Evolutionary conservation across 2,329 filamentous ascomycete species (phyloP).

Genomic region (Ascochyta viciae-villosae): DNA sequence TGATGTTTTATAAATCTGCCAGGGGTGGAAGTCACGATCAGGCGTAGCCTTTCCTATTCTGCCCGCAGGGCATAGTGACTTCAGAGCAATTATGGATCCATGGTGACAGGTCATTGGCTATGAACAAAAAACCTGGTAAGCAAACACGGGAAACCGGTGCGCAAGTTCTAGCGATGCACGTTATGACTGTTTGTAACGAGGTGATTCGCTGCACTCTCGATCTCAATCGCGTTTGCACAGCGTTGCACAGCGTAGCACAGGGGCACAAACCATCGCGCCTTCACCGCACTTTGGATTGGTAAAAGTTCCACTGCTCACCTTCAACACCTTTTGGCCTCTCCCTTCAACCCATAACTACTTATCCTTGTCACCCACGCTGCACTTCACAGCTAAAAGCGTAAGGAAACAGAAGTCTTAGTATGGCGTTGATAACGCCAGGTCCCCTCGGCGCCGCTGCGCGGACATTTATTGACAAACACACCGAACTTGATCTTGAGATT

Average conservation of each 20-base stretch:
- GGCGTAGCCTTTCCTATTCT: too few species aligned
- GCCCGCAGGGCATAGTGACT: too few species aligned
- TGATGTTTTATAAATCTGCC: too few species aligned
- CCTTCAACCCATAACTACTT: neutral
- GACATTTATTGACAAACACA: conserved; percentile 10
- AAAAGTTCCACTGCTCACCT: neutral
- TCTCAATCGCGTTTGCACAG: neutral
- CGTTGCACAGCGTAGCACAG: neutral
- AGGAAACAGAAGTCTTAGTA: neutral
- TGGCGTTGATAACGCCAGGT: neutral
- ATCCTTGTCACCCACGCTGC: neutral
- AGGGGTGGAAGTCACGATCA: too few species aligned
- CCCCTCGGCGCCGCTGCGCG: neutral
- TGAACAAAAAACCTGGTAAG: too few species aligned
- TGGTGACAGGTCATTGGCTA: too few species aligned
- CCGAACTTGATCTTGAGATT: neutral
- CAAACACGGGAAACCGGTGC: too few species aligned
- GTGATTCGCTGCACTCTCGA: too few species aligned
- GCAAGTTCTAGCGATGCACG: too few species aligned
- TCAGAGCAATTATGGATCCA: too few species aligned
- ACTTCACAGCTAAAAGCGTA: neutral
- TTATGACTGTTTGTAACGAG: too few species aligned
- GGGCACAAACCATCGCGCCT: neutral
- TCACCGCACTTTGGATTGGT: neutral
- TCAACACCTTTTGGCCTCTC: neutral